Base-by-base conservation (phyloP, 2,329 filamentous ascomycete genomes). In the Xylaria multiplex region DNA sequence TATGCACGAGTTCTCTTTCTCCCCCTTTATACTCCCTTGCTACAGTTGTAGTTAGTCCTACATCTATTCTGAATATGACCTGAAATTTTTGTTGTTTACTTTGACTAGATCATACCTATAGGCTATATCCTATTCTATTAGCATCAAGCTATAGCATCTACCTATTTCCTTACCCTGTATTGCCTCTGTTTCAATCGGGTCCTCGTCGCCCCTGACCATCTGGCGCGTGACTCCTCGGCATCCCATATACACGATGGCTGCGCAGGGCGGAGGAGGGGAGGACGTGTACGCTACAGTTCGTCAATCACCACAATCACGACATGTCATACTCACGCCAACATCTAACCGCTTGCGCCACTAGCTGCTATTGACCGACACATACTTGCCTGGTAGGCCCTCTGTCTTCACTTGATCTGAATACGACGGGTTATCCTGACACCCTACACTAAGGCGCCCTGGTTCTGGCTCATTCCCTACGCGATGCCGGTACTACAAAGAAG, bases 351-450 rank as follows among this genome's bases (percentile, higher is more conserved):
- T 76, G 74, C 70, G 45, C 22, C 56, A 70, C 75, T 80, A 97
- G 95, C 91, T 99, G 79, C 88, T 98, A 63, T 84, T 97, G 82
- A 97, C 88, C 82, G 94, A 99, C 81, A 87, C 87, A 69, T 99
- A 99, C 80, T 88, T 99, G 57, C 95, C 96, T 78, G 94, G 94
- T 96, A 84, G 75, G 81, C 79, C 62, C n/a, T 67, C 56, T 49
- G 56, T 45, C 60, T 61, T 57, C 68, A 37, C 59, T 60, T 53
- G 57, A 27, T 54, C 32, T 66, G 67, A 61, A 22, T 59, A 57
- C 53, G 30, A 46, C 54, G 27, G 5, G 27, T 27, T 27, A 5
- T 60, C 60, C 70, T 72, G 67, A 70, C 64, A 42, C 57, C 50
- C 27, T 58, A 4, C 24, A 70, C 2, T 71, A 72, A 97, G 95